Base-by-base conservation (phyloP, 768 basidiomycete species). In the Boletus pseudo-olivaceus region DNA sequence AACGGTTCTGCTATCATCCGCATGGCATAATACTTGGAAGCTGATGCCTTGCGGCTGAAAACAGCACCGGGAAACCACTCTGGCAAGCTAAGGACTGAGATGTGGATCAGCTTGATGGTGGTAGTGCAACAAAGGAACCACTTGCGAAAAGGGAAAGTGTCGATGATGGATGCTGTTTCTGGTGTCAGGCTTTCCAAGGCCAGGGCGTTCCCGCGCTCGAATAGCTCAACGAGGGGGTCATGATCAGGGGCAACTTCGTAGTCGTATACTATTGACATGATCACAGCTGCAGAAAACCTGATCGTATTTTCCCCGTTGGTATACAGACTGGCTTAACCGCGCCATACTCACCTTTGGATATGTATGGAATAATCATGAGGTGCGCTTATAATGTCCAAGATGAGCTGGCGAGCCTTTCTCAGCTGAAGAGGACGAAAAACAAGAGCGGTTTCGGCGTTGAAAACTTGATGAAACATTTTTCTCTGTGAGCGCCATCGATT, bases 181-280 rank as follows among this genome's bases (percentile, higher is more conserved):
- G 62, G 67, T n/a, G 55, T 57, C 6, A 63, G 30, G 7, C 33
- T 23, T 40, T 46, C 54, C 38, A 68, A 14, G 1, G 61, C 53
- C 14, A 67, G 17, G 9, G 27, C 4, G 5, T 68, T 39, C 5
- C 74, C 74, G 14, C 64, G 61, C 38, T 76, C 71, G 5, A 75
- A 70, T 4, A 76, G 56, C 9, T 70, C 55, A 15, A 78, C 69
- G 54, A 75, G 72, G 30, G 66, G 63, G 44, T 78, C 77, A 1
- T 68, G 68, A 32, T 67, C 56, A 8, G 72, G 62, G 15, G 67
- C 67, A 7, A 76, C 67, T 6, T 71, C 59, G 19, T 71, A 66
- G 19, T 76, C 78, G 39, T 79, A 80, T 11, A 73, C 67, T 12
- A 78, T 65, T 14, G 72, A 68, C 51, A 78, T 62, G 39, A 76